Evolutionary conservation across 495 filamentous ascomycete genomes (phyloP).

Genomic region (Lophium mytilinum): DNA sequence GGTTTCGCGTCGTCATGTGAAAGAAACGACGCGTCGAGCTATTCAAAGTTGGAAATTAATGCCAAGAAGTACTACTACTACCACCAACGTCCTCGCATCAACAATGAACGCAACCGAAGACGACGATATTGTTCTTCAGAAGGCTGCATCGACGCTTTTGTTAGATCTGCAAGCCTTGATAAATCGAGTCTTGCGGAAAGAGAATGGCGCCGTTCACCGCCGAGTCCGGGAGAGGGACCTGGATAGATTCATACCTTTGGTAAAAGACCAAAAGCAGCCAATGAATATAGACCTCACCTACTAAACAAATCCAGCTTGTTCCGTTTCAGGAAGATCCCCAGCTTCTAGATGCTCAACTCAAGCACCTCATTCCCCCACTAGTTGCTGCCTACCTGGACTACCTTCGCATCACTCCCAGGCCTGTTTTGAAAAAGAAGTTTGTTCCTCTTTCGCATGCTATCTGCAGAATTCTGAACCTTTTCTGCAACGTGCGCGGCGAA

Average conservation of each 20-base stretch:
- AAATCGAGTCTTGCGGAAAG: conserved; percentile 22
- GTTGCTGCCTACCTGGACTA: conserved; percentile 67
- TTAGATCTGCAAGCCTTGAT: conserved; percentile 24
- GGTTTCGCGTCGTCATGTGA: conserved; percentile 20
- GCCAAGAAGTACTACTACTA: neutral
- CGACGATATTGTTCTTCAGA: conserved; percentile 29
- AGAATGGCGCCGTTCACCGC: conserved; percentile 13
- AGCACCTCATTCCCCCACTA: conserved; percentile 61
- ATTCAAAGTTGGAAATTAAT: neutral
- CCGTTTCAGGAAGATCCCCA: conserved; percentile 95
- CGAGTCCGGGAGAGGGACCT: conserved; percentile 25
- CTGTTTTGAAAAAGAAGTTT: conserved; percentile 15
- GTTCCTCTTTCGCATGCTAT: conserved; percentile 57
- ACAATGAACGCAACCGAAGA: conserved; percentile 30
- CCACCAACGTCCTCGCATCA: neutral
- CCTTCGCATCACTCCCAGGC: conserved; percentile 31
- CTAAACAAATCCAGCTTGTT: conserved; percentile 51
- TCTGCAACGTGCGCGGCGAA: conserved; percentile 90
- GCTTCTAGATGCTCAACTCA: conserved; percentile 82
- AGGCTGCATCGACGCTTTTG: conserved; percentile 24
- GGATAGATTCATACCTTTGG: conserved; percentile 25
- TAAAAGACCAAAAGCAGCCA: conserved; percentile 4
- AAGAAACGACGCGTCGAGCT: conserved; percentile 12
- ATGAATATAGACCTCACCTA: conserved; percentile 9
- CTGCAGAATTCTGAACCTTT: conserved; percentile 71